Conservation (phyloP, 2,329 filamentous ascomycete species). For the Teratosphaeria viscida region DNA sequence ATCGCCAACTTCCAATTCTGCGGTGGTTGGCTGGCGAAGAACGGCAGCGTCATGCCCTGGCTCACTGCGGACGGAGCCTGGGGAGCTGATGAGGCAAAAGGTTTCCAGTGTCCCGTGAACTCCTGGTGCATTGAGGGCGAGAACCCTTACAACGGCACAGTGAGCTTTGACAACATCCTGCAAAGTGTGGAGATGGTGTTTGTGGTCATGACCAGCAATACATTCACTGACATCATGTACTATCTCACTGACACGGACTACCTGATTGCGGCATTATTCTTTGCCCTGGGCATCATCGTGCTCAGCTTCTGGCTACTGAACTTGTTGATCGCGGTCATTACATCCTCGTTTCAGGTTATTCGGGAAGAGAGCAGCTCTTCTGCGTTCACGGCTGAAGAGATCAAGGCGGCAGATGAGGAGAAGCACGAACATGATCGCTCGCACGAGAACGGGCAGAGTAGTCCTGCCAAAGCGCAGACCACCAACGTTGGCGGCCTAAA, state of each 20-base stretch:
- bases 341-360: slow-evolving; percentile 95
- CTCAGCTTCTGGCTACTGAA: slow-evolving; percentile 96
- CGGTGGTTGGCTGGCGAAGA: slow-evolving; percentile 63
- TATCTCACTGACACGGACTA: slow-evolving; percentile 88
- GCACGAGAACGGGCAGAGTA: neutral
- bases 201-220: slow-evolving; percentile 97
- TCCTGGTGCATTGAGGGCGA: slow-evolving; percentile 71
- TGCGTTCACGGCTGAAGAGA: slow-evolving; percentile 73
- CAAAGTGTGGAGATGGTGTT: slow-evolving; percentile 92
- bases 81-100: slow-evolving; percentile 55
- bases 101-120: slow-evolving; percentile 74
- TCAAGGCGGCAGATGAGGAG: slow-evolving; percentile 28
- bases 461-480: slow-evolving; percentile 21
- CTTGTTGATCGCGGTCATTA: slow-evolving; percentile 90
- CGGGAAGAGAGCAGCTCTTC: slow-evolving; percentile 90
- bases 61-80: slow-evolving; percentile 44
- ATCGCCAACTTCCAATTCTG: slow-evolving; percentile 63
- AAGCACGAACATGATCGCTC: slow-evolving; percentile 12
- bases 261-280: slow-evolving; percentile 70
- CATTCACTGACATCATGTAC: slow-evolving; percentile 90
- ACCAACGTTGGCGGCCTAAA: slow-evolving; percentile 46
- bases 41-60: slow-evolving; percentile 54
- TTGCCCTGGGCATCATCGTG: slow-evolving; percentile 65
- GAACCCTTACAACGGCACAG: slow-evolving; percentile 73
- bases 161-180: slow-evolving; percentile 90